Conservation (phyloP, 83 land plant species). For the Isoetes engelmannii region DNA sequence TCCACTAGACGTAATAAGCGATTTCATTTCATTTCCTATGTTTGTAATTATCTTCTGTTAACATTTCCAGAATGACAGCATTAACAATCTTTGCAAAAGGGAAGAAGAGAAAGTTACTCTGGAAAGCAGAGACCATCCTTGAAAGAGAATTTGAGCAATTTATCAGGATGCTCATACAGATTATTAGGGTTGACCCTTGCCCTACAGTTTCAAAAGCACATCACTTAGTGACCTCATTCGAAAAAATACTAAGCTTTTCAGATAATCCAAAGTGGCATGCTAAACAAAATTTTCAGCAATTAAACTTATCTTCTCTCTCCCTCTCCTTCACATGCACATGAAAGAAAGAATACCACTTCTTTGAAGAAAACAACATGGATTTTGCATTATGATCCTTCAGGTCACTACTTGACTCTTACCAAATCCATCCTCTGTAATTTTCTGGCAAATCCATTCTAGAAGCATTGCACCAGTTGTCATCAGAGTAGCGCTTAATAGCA, state of each 20-base stretch:
- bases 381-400: too few species aligned
- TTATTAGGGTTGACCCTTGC: conserved; percentile 81
- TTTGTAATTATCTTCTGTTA: too few species aligned
- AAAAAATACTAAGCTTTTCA: too few species aligned
- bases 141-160: conserved; percentile 73
- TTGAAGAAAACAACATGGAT: too few species aligned
- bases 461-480: conserved; percentile 81
- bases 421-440: conserved; percentile 85
- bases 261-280: too few species aligned
- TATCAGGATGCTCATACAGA: conserved; percentile 84
- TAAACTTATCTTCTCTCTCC: too few species aligned
- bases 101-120: conserved; percentile 33
- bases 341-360: too few species aligned
- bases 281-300: too few species aligned
- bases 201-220: conserved; percentile 32
- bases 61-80: too few species aligned
- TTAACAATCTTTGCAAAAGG: conserved; percentile 2
- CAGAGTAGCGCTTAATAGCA: conserved; percentile 52
- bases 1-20: background rate
- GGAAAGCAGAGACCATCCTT: conserved; percentile 59
- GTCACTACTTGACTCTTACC: conserved; percentile 33
- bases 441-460: conserved; percentile 82
- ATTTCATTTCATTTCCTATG: background rate
- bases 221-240: background rate
- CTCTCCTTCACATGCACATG: too few species aligned